Percentiles rank a stretch among this genome's conserved stretches.
Evolutionary conservation across 2,329 filamentous ascomycete species (phyloP).

Genomic region (Aplosporella prunicola): DNA sequence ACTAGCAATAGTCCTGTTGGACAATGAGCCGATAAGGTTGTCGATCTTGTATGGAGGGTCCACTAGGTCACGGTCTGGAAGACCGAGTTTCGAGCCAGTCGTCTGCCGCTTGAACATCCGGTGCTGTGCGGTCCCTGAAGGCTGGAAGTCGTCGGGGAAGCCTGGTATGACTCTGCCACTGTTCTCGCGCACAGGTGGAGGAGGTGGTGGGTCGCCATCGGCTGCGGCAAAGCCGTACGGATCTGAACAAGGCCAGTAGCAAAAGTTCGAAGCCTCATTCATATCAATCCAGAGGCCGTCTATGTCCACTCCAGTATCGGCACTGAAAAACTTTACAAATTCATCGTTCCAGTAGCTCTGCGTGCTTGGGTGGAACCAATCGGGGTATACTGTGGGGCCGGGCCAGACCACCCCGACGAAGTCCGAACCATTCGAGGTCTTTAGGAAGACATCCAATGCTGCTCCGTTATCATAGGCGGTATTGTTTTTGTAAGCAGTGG

Average conservation of each 20-base stretch:
- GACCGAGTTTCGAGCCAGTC: conserved; percentile 42
- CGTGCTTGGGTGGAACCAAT: conserved; percentile 63
- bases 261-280: conserved; percentile 33
- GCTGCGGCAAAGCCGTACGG: conserved; percentile 28
- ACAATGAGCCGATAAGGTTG: conserved; percentile 45
- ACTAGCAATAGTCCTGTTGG: conserved; percentile 48
- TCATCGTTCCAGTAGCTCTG: conserved; percentile 61
- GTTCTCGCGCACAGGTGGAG: conserved; percentile 50
- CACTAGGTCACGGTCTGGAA: conserved; percentile 54
- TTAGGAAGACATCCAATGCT: conserved; percentile 46
- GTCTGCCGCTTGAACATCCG: conserved; percentile 14
- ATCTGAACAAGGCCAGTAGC: conserved; percentile 36
- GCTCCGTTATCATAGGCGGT: conserved; percentile 52
- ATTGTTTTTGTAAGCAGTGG: conserved; percentile 42
- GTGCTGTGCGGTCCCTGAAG: conserved; percentile 19
- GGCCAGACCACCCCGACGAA: conserved; percentile 66
- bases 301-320: conserved; percentile 58
- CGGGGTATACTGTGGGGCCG: conserved; percentile 61
- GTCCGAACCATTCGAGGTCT: conserved; percentile 44
- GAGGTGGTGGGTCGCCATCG: conserved; percentile 47
- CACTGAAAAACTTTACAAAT: conserved; percentile 55
- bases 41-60: conserved; percentile 56
- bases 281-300: conserved; percentile 57
- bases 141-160: conserved; percentile 60
- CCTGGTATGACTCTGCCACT: conserved; percentile 58